Base-by-base conservation (phyloP, 2,329 filamentous ascomycete genomes). In the Nannizzia gypsea region DNA sequence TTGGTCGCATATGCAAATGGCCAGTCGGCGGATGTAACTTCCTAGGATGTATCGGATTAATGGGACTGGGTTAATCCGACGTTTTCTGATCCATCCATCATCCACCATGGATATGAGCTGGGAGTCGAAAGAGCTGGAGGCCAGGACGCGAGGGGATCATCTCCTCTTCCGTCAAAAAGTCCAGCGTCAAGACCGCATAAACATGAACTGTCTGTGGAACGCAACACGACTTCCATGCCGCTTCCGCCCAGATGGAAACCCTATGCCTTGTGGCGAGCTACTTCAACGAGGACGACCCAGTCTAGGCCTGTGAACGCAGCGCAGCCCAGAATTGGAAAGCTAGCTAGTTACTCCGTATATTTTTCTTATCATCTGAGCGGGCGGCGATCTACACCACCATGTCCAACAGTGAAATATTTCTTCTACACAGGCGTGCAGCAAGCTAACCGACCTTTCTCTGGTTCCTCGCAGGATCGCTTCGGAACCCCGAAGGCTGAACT, bases 151-250 rank as follows among this genome's bases (percentile, higher is more conserved):
- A 36, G n/a, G n/a, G n/a, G n/a, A n/a, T n/a, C n/a, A n/a, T 36
- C 9, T 36, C 13, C 31, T 36, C 9, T 42, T 42, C 38, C 15
- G 6, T 42, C 38, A 6, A 42, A n/a, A 17, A 4, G n/a, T 42
- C 20, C 2, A 17, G 24, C 26, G 6, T 20, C 48, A 24, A 52
- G 22, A 52, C 22, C 11, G 48, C 48, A 52, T 52, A 24, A 52
- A 52, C 46, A 31, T 52, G 48, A 52, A 52, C 48, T 52, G 48
- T 52, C 26, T 52, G 48, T 52, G 48, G 24, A 26, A 52, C 48
- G 26, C 8, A 17, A 24, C 48, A 52, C 48, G 48, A 24, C 48
- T 15, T 52, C 48, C 48, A 52, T 52, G 48, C 48, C 11, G 48
- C 48, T 52, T 15, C 48, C 48, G 48, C 26, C 48, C 48, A 52